phyloP scores from a whole-genome alignment of 1,284 basidiomycete genomes.

The Schizophyllum amplum region DNA sequence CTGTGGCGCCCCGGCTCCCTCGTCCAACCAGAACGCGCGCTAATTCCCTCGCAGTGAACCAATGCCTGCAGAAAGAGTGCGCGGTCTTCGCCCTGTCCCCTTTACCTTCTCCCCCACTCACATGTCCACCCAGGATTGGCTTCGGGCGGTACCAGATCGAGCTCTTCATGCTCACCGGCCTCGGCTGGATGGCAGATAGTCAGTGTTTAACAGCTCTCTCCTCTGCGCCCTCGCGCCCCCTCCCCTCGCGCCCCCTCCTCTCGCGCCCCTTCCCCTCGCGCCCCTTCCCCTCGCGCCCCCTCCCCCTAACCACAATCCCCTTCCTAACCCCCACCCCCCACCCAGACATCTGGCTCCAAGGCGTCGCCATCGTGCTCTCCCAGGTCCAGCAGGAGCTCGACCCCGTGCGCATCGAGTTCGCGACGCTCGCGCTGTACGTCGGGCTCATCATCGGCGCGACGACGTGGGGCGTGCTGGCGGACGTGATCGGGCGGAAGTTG shows the following conservation, averaged over 20 bases:
- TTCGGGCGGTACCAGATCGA: constrained; percentile 56
- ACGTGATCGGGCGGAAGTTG: constrained; percentile 41
- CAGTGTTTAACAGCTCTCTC: no score
- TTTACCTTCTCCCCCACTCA: constrained; percentile 8
- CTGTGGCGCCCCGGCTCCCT: no score
- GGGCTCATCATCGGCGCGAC: constrained; percentile 53
- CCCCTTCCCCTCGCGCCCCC: no score
- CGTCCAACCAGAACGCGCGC: no score
- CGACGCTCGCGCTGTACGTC: constrained; percentile 47
- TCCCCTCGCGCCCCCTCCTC: no score
- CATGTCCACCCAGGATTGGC: constrained; percentile 20
- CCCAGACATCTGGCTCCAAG: constrained; percentile 49
- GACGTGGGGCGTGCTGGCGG: constrained; percentile 43
- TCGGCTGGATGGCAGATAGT: constrained; percentile 49
- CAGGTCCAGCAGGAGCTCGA: constrained; percentile 38
- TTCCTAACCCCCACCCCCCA: no score
- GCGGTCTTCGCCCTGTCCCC: constrained; percentile 9
- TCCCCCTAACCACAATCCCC: no score
- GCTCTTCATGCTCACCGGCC: constrained; percentile 47
- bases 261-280: no score
- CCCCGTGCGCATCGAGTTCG: constrained; percentile 35
- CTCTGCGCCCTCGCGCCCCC: no score
- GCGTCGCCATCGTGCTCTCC: constrained; percentile 42
- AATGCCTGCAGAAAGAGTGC: constrained; percentile 39
- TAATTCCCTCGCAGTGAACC: no score